Evolutionary conservation across 495 filamentous ascomycete species (phyloP).

Genomic region (Podospora sp.): DNA sequence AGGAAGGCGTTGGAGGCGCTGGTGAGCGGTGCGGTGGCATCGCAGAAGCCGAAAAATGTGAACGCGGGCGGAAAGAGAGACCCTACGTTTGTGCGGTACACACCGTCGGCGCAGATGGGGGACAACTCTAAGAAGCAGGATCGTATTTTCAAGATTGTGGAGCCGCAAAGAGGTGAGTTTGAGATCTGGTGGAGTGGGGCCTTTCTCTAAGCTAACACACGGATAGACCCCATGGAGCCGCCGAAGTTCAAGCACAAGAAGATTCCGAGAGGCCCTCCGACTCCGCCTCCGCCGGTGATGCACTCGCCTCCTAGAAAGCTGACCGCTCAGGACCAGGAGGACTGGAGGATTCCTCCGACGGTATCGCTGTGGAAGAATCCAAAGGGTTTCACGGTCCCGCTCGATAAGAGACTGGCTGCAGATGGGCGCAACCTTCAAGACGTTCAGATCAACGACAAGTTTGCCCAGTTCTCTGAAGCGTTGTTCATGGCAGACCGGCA

Average conservation of each 20-base stretch:
- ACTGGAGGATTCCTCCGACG: constrained; percentile 89
- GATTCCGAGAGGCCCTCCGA: constrained; percentile 92
- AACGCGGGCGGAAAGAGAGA: constrained; percentile 75
- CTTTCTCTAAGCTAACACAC: neutral
- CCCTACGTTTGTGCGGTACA: constrained; percentile 93
- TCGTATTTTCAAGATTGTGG: constrained; percentile 97
- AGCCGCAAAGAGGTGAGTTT: constrained; percentile 66
- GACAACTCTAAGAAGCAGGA: constrained; percentile 86
- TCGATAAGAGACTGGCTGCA: constrained; percentile 96
- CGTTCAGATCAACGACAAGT: constrained; percentile 98
- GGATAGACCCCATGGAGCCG: constrained; percentile 88
- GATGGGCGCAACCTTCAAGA: constrained; percentile 92
- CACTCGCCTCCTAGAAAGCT: constrained; percentile 94
- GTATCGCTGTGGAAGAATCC: constrained; percentile 99
- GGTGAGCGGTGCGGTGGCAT: constrained; percentile 80
- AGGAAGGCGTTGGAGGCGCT: constrained; percentile 79
- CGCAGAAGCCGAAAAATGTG: constrained; percentile 96
- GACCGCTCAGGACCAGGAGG: constrained; percentile 95
- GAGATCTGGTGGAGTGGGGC: neutral
- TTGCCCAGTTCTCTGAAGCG: constrained; percentile 93
- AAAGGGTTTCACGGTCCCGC: constrained; percentile 94
- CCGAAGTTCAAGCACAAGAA: constrained; percentile 99
- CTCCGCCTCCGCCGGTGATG: constrained; percentile 90
- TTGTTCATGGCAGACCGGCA: constrained; percentile 93
- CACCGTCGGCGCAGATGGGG: constrained; percentile 96